Base-by-base conservation (phyloP, 495 filamentous ascomycete genomes). In the Penicillium maclennaniae region DNA sequence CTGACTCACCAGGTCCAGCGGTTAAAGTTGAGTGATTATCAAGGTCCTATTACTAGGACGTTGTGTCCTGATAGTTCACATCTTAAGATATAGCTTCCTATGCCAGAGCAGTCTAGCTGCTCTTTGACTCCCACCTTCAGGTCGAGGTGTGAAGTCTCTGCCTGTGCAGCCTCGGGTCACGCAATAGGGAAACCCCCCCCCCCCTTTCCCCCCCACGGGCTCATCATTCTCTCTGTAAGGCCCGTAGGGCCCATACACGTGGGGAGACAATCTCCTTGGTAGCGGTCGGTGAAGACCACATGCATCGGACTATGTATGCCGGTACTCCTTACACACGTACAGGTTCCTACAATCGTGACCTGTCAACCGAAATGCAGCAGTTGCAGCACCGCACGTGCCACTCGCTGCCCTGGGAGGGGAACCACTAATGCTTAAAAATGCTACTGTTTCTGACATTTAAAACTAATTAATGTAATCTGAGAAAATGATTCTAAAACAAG, bases 351-450 rank as follows among this genome's bases (percentile, higher is more conserved):
- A 2, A 9, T 7, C 38, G 19, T 40, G 16, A 20, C 38, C 36
- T 20, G 20, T 40, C 3, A 27, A 25, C 47, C 38, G 15, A 49
- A 4, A 26, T 40, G 38, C 14, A 34, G 23, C 23, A 23, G 5
- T 7, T 34, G 31, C 31, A 34, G 31, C 31, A 23, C 26, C 15
- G 53, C 53, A 56, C 54, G 54, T 56, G 47, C 54, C 54, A 56
- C 41, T 16, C 15, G 1, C 47, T 50, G 53, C 42, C 48, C 54
- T 51, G 54, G 31, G 17, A 7, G 38, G 19, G 21, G 15, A 36
- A 23, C 23, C 23, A 23, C 23, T 1, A n/a, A 19, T 44, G 42
- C 46, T 42, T 41, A 5, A 2, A 2, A 23, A 34, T 37, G 28
- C 14, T 46, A 46, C 42, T 25, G 23, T 17, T 15, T 20, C 25